These are phyloP conservation scores for Dispira parvispora DNA, from an alignment of 192 early-diverging fungal genomes.

Conservation along the genomic window DNA sequence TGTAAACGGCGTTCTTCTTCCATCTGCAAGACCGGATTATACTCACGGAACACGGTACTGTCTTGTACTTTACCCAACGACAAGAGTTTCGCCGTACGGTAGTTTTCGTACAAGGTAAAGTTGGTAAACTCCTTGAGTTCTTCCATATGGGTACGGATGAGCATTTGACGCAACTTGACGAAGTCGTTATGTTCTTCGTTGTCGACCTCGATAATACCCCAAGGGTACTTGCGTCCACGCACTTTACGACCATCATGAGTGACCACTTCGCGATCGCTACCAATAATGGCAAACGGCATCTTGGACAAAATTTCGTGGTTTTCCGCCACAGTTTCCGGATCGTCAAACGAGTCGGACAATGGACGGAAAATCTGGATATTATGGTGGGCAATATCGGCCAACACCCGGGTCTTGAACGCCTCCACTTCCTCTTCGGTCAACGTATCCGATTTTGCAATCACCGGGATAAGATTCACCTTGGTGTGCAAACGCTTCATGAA, in stretches of 20 bases:
- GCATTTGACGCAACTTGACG: slow-evolving; percentile 83
- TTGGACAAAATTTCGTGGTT: slow-evolving; percentile 76
- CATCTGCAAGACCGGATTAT: slow-evolving; percentile 59
- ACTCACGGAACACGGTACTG: slow-evolving; percentile 60
- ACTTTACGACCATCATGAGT: slow-evolving; percentile 66
- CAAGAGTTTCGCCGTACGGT: slow-evolving; percentile 84
- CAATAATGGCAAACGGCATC: slow-evolving; percentile 93
- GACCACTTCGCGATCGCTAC: slow-evolving; percentile 73
- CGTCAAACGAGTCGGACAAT: slow-evolving; percentile 65
- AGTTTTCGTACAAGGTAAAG: slow-evolving; percentile 83
- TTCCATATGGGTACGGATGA: slow-evolving; percentile 88
- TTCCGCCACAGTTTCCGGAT: slow-evolving; percentile 63
- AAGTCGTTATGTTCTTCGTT: slow-evolving; percentile 95
- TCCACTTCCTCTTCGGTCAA: slow-evolving; percentile 66
- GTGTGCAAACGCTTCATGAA: slow-evolving; percentile 87
- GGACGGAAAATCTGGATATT: slow-evolving; percentile 80
- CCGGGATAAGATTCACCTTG: slow-evolving; percentile 76
- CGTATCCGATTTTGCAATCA: slow-evolving; percentile 83
- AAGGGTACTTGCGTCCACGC: slow-evolving; percentile 80
- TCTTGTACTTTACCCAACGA: slow-evolving; percentile 74
- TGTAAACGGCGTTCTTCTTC: slow-evolving; percentile 86
- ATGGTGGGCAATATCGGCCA: slow-evolving; percentile 66
- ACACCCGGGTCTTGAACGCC: slow-evolving; percentile 71
- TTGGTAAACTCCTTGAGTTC: slow-evolving; percentile 92
- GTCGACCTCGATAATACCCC: slow-evolving; percentile 95